Percentiles rank a stretch among this genome's conserved stretches.
phyloP scores from a whole-genome alignment of 306 rosid species.

The Malus fusca region DNA sequence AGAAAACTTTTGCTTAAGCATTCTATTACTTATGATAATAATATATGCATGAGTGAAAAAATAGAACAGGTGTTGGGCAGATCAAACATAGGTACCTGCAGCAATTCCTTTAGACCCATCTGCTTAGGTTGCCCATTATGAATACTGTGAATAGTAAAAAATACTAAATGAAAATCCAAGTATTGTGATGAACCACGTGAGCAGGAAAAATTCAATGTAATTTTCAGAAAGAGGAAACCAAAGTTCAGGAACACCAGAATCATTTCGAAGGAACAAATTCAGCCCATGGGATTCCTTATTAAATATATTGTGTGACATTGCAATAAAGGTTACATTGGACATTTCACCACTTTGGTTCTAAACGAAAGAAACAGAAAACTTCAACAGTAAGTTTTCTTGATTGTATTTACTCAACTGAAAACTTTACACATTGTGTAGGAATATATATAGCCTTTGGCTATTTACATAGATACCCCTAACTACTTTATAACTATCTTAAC shows the following conservation, averaged over 20 bases:
- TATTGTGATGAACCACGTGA: background rate
- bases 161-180: conserved; percentile 3
- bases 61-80: background rate
- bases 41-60: background rate
- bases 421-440: too few relatives aligned
- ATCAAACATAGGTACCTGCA: conserved; percentile 44
- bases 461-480: too few relatives aligned
- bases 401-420: too few relatives aligned
- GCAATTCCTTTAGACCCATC: conserved; percentile 85
- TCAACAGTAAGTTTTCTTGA: too few relatives aligned
- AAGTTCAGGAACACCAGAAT: background rate
- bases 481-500: too few relatives aligned
- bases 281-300: background rate
- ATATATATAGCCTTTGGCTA: too few relatives aligned
- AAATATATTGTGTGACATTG: background rate
- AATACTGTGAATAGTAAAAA: conserved; percentile 42
- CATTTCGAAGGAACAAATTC: background rate
- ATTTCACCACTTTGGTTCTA: background rate
- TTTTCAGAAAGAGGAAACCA: background rate
- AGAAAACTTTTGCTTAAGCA: background rate
- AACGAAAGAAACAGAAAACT: too few relatives aligned
- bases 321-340: background rate
- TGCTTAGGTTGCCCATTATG: conserved; percentile 76
- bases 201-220: background rate
- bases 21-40: background rate